Conservation (phyloP, 768 basidiomycete genomes). For the Tulasnella sp. region DNA sequence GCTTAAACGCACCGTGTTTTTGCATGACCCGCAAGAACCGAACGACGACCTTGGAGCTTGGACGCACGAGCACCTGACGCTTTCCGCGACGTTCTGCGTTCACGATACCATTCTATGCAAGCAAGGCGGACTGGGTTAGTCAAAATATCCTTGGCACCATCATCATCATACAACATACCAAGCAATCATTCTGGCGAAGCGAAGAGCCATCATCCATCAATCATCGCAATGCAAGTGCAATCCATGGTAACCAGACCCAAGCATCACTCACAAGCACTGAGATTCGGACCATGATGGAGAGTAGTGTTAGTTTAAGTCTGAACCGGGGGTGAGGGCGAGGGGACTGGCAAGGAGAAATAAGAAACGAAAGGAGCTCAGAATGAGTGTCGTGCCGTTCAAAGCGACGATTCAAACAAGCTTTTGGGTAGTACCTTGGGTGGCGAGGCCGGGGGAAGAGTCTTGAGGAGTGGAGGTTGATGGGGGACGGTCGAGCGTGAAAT, state of each 20-base stretch:
- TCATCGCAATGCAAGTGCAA: too few relatives aligned
- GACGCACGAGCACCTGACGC: conserved; percentile 96
- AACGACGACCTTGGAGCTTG: conserved; percentile 94
- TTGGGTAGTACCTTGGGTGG: conserved; percentile 9
- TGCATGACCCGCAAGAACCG: conserved; percentile 99
- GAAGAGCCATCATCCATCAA: conserved; percentile 20
- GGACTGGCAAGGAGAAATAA: conserved; percentile 23
- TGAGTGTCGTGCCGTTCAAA: conserved; percentile 72
- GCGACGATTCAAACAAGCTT: conserved; percentile 60
- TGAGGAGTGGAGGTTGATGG: background rate
- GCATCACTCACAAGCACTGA: conserved; percentile 56
- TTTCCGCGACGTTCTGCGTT: conserved; percentile 99
- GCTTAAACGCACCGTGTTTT: conserved; percentile 70
- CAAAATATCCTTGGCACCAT: background rate
- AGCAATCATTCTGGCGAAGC: conserved; percentile 66
- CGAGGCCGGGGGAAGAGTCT: background rate
- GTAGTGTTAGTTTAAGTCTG: conserved; percentile 13
- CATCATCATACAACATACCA: conserved; percentile 27
- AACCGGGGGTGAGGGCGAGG: conserved; percentile 17
- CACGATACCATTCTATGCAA: conserved; percentile 96
- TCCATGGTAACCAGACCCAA: too few relatives aligned
- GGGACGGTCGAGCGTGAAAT: background rate
- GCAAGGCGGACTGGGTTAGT: background rate
- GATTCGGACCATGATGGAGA: conserved; percentile 64
- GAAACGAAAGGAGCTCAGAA: conserved; percentile 46